Percentiles rank a stretch among this genome's conserved stretches.
These are phyloP conservation scores for Garcia nutans DNA, from an alignment of 345 rosid species.

Conservation along the genomic window DNA sequence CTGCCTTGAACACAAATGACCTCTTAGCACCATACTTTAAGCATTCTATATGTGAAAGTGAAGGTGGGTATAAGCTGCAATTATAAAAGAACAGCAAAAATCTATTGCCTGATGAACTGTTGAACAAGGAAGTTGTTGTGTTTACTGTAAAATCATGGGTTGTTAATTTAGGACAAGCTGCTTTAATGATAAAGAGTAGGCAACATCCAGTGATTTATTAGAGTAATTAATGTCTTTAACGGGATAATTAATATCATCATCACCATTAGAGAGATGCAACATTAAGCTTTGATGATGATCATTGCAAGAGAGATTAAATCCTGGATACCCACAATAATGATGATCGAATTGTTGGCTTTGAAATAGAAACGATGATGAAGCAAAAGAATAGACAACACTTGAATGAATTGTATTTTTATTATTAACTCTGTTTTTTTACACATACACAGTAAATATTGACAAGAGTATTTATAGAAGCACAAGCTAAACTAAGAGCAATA, in stretches of 20 bases:
- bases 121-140: slow-evolving; percentile 1
- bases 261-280: slow-evolving; percentile 4
- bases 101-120: background rate
- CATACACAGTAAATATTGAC: no score
- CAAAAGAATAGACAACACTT: no score
- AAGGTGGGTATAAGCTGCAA: slow-evolving; percentile 32
- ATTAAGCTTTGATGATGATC: slow-evolving; percentile 9
- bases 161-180: slow-evolving; percentile 20
- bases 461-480: no score
- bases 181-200: background rate
- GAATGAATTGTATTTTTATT: no score
- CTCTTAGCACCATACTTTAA: slow-evolving; percentile 11
- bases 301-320: slow-evolving; percentile 32
- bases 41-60: slow-evolving; percentile 25
- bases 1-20: slow-evolving; percentile 26
- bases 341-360: slow-evolving; percentile 11
- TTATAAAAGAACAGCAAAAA: slow-evolving; percentile 29
- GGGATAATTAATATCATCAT: background rate
- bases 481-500: no score
- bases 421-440: no score
- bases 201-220: slow-evolving; percentile 19
- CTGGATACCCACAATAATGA: slow-evolving; percentile 31
- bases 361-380: no score
- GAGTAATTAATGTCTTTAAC: slow-evolving; percentile 23
- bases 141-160: background rate